Conservation (phyloP, 345 rosid species). For the Psidium guajava region DNA sequence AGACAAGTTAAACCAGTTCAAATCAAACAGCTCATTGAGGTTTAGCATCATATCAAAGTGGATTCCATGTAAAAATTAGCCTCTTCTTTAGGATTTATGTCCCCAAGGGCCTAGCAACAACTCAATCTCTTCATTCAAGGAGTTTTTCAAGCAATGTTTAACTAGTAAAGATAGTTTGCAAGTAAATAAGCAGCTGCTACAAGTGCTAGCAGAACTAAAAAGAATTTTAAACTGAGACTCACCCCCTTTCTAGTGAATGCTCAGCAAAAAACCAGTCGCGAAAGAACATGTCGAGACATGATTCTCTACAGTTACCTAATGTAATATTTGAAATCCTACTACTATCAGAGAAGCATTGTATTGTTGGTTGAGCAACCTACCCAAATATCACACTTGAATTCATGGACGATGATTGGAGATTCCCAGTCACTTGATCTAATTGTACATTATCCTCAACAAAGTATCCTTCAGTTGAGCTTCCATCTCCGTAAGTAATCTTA, state of each 20-base stretch:
- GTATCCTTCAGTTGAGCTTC: conserved; percentile 63
- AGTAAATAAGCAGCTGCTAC: background rate
- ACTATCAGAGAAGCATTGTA: background rate
- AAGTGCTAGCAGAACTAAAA: background rate
- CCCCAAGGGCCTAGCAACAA: background rate
- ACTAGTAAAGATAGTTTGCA: background rate
- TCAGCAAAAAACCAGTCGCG: background rate
- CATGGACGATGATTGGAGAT: conserved; percentile 27
- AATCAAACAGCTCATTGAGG: background rate
- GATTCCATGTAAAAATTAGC: background rate
- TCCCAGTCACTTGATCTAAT: conserved; percentile 41
- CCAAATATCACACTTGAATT: conserved; percentile 58
- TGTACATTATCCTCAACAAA: conserved; percentile 53
- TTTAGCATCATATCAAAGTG: background rate
- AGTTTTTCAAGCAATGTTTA: background rate
- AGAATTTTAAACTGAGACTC: background rate
- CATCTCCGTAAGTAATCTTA: conserved; percentile 63
- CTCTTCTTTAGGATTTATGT: background rate
- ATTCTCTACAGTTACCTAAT: background rate
- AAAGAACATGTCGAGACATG: background rate
- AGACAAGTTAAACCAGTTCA: background rate
- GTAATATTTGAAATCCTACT: background rate
- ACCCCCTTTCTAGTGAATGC: background rate
- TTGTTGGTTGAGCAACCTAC: conserved; percentile 21
- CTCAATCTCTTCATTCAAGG: background rate